Base-by-base conservation (phyloP, 2,329 filamentous ascomycete species). In the Trichoderma pleuroti region DNA sequence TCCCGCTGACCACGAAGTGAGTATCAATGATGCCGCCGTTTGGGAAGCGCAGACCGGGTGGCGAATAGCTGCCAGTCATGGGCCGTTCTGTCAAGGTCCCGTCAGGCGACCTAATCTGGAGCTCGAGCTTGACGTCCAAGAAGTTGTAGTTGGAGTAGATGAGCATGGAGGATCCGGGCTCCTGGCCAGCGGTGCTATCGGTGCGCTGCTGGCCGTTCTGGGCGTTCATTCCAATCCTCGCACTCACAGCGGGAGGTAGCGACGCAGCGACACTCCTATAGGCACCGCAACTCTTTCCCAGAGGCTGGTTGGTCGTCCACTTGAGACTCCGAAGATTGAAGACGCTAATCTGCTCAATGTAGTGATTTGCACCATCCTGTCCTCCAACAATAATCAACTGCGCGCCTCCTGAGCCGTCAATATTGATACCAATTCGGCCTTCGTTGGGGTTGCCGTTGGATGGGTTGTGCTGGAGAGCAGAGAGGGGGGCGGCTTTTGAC, bases 131-230 rank as follows among this genome's bases (percentile, higher is more conserved):
- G 74, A 99, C 96, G 76, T 99, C 95, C 69, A 99, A 81, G 77
- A 99, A 99, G 81, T 99, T 98, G 82, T 99, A 99, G 79, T 99
- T 99, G 28, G 95, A 98, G 80, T 99, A 99, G 59, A 99, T 97
- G 73, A 99, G 86, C 94, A 98, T 98, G 2, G 89, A 90, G 1
- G 88, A 89, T 8, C 87, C 88, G 0, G 86, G 80, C 63, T 91
- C 87, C 68, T 86, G 84, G 73, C 84, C 85, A 72, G 85, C 84
- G n/a, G 80, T 81, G 14, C 81, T 79, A 7, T 87, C 86, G 4
- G 78, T 77, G 8, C 83, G 81, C 54, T 83, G 80, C 18, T 79
- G 74, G 12, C 79, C 79, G 56, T 81, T 82, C 4, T 79, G 76
- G 62, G 86, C 28, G n/a, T 64, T 46, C 56, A 85, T 89, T 62